Evolutionary conservation across 1,284 basidiomycete species (phyloP).

Genomic region (Ceratobasidium theobromae): DNA sequence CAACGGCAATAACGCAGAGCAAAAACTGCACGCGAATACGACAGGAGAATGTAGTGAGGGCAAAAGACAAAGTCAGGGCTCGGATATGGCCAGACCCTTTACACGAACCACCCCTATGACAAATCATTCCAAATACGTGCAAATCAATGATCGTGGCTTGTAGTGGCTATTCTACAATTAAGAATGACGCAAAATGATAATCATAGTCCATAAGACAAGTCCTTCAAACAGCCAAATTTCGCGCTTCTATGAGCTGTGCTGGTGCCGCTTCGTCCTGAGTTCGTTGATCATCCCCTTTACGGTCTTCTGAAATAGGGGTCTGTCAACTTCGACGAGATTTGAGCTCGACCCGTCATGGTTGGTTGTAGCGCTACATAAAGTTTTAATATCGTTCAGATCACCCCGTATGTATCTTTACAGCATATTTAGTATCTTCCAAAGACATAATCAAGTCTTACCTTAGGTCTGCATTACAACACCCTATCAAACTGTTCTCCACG

Average conservation of each 20-base stretch:
- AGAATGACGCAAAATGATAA: not conserved
- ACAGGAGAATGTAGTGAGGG: constrained; percentile 5
- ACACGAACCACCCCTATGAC: constrained; percentile 18
- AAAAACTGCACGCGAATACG: not conserved
- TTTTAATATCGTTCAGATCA: too few species aligned
- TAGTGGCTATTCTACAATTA: not conserved
- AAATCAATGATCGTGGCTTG: constrained; percentile 1
- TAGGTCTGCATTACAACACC: not conserved
- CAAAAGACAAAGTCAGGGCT: not conserved
- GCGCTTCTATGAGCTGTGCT: too few species aligned
- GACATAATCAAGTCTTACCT: not conserved
- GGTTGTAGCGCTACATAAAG: too few species aligned
- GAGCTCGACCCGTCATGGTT: too few species aligned
- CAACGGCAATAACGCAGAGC: not conserved
- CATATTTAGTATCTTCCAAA: not conserved
- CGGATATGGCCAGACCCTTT: constrained; percentile 3
- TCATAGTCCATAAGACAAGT: too few species aligned
- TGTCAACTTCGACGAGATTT: too few species aligned
- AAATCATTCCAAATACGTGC: constrained; percentile 9
- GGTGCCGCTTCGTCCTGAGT: too few species aligned
- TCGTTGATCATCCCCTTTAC: too few species aligned
- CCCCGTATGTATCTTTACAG: too few species aligned
- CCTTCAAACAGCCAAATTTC: too few species aligned
- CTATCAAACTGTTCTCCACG: not conserved
- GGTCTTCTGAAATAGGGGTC: too few species aligned